phyloP scores from a whole-genome alignment of 257 asterid species.

The Oldenlandia corymbosa region DNA sequence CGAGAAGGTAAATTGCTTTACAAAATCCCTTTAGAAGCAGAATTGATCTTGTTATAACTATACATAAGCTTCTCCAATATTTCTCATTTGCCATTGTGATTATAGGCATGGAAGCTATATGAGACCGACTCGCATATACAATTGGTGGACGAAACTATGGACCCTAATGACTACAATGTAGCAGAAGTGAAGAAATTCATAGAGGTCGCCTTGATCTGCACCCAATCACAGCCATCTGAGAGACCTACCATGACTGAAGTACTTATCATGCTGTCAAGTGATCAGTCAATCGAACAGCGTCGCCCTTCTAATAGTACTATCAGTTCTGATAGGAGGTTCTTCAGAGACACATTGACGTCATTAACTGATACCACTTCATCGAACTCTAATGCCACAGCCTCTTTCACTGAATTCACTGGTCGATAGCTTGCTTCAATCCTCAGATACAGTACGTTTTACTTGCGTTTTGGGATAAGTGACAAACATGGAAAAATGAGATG shows the following conservation, averaged over 20 bases:
- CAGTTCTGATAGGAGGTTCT: conserved; percentile 24
- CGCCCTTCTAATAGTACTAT: conserved; percentile 31
- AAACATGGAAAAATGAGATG: not conserved
- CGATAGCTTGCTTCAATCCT: conserved; percentile 35
- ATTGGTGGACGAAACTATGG: conserved; percentile 58
- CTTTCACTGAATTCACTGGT: conserved; percentile 51
- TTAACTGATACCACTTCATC: conserved; percentile 24
- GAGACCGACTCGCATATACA: conserved; percentile 42
- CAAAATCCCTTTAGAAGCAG: no score
- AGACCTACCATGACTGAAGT: no score
- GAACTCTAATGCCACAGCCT: conserved; percentile 52
- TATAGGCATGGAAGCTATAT: conserved; percentile 72
- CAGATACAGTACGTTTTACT: not conserved
- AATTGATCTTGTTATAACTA: no score
- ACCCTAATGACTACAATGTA: conserved; percentile 29
- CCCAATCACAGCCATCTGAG: no score
- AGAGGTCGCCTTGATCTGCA: conserved; percentile 67
- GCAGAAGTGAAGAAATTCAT: conserved; percentile 59
- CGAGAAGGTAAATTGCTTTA: no score
- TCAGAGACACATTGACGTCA: conserved; percentile 18
- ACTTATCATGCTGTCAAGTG: no score
- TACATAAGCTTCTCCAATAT: no score
- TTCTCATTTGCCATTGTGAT: no score
- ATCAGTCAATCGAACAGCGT: no score
- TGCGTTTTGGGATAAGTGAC: not conserved